These are phyloP conservation scores for Trifolium repens DNA, from an alignment of 306 rosid species.

Conservation along the genomic window DNA sequence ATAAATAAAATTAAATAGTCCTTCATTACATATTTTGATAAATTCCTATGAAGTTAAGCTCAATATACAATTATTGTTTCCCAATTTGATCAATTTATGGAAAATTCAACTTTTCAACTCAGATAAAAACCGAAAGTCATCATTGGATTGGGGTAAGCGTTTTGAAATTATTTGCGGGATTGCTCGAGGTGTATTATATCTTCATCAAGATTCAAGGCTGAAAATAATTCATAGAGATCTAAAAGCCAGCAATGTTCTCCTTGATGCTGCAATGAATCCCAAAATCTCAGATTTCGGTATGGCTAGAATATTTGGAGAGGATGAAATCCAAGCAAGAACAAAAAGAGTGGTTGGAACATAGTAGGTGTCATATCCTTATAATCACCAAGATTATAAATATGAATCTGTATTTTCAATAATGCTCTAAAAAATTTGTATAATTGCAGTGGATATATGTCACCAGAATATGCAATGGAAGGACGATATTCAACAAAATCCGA, in stretches of 20 bases:
- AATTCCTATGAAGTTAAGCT: too few species aligned
- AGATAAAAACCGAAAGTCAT: constrained; percentile 33
- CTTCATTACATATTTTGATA: too few species aligned
- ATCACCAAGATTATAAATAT: neutral
- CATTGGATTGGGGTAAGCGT: constrained; percentile 41
- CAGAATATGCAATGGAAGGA: constrained; percentile 57
- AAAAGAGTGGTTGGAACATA: too few species aligned
- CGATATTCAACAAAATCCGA: constrained; percentile 51
- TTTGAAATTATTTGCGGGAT: constrained; percentile 44
- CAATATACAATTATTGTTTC: too few species aligned
- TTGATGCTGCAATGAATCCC: neutral
- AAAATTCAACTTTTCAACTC: neutral
- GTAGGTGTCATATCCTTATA: too few species aligned
- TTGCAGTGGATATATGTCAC: constrained; percentile 53
- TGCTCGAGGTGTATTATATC: constrained; percentile 50
- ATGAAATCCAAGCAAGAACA: too few species aligned
- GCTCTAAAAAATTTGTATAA: neutral
- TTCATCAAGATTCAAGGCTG: constrained; percentile 56
- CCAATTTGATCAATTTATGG: too few species aligned
- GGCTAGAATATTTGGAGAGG: too few species aligned
- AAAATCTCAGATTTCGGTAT: too few species aligned
- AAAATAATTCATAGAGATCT: constrained; percentile 52
- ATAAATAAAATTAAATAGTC: too few species aligned
- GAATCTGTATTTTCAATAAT: too few species aligned
- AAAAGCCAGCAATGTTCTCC: constrained; percentile 53